Conservation (phyloP, 2,329 filamentous ascomycete genomes). For the Lecanosticta acicola region DNA sequence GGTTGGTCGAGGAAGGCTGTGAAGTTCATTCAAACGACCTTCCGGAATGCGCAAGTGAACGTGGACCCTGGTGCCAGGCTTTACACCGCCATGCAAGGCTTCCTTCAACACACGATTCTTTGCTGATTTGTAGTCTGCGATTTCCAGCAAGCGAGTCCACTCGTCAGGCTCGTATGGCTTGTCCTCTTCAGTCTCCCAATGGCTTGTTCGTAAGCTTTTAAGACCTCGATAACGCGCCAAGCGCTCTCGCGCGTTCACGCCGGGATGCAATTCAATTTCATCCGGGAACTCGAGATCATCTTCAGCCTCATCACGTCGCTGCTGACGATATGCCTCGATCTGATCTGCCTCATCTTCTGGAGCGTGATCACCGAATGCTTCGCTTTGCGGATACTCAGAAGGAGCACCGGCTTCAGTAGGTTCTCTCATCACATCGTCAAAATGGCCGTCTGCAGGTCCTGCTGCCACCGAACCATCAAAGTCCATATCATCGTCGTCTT, state of each 20-base stretch:
- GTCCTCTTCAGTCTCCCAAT: conserved; percentile 87
- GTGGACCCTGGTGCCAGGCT: conserved; percentile 74
- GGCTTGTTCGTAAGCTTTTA: conserved; percentile 81
- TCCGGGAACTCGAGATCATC: conserved; percentile 96
- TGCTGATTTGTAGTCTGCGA: conserved; percentile 84
- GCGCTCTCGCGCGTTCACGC: conserved; percentile 78
- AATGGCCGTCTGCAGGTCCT: conserved; percentile 72
- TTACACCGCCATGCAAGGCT: conserved; percentile 80
- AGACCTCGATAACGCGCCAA: conserved; percentile 81
- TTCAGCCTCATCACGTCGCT: conserved; percentile 71
- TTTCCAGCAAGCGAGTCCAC: conserved; percentile 77
- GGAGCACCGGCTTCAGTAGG: conserved; percentile 59
- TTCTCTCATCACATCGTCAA: conserved; percentile 45
- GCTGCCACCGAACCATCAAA: conserved; percentile 47
- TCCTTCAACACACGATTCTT: conserved; percentile 72
- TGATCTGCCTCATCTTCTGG: conserved; percentile 80
- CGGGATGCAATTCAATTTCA: conserved; percentile 88
- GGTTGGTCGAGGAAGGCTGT: conserved; percentile 55
- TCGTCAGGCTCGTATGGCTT: conserved; percentile 80
- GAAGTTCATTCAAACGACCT: conserved; percentile 45
- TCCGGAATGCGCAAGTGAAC: conserved; percentile 59
- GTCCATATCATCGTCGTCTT: conserved; percentile 54
- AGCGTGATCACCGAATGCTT: conserved; percentile 75
- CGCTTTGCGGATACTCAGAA: conserved; percentile 88
- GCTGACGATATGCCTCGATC: conserved; percentile 72